Percentiles rank a stretch among this genome's conserved stretches.
Conservation (phyloP, 2,329 filamentous ascomycete species). For the Pestalotiopsis sp. region DNA sequence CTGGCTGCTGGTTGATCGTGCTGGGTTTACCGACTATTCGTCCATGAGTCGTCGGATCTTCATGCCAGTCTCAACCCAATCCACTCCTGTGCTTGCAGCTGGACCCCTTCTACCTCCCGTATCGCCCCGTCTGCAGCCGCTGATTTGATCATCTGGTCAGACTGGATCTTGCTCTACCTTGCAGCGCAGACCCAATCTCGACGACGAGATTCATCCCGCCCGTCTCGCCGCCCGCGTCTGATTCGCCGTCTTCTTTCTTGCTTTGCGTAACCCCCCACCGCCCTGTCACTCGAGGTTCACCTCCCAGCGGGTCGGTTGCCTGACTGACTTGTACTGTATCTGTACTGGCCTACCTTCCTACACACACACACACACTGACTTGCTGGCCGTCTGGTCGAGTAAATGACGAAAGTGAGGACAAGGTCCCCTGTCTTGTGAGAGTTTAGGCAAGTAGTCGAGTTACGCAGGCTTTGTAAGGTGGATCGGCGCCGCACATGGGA, state of each 20-base stretch:
- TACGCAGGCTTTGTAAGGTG: neutral
- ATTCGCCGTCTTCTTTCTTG: neutral
- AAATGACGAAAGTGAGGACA: neutral
- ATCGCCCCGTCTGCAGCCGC: neutral
- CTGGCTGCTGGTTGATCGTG: neutral
- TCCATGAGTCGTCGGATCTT: conserved; percentile 1
- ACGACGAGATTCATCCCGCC: neutral
- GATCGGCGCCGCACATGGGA: neutral
- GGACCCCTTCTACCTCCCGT: neutral
- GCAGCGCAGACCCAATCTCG: neutral
- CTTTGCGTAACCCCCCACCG: neutral
- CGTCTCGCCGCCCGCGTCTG: neutral
- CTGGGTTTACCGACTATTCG: neutral
- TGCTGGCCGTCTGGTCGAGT: neutral
- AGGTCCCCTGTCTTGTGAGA: neutral
- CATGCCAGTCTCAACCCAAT: conserved; percentile 1
- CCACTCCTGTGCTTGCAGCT: neutral
- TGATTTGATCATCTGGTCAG: neutral
- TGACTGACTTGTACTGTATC: neutral
- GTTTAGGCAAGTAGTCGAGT: neutral
- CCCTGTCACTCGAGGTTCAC: neutral
- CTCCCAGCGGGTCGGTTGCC: neutral
- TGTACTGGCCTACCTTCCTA: neutral
- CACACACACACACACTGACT: neutral
- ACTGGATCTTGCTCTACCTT: neutral